Evolutionary conservation across 352 stramenopile genomes (phyloP), one percentile per base, ranked within the genome.

Genomic region (Phytophthora europaea): DNA sequence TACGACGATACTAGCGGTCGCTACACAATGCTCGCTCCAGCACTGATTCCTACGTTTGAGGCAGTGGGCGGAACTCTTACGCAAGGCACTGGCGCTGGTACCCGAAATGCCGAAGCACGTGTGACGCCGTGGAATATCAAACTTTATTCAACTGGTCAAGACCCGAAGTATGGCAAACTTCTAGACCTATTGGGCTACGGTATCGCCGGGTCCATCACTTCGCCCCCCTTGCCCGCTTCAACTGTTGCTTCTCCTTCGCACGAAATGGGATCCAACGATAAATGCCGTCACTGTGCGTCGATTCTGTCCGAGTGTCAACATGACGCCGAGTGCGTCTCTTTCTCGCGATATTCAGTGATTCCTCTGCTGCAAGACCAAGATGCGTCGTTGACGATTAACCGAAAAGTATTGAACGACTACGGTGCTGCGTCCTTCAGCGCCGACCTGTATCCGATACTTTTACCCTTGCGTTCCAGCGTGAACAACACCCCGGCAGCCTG

Each of bases 151-250:
- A 50, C 10, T 34, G 47, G 16, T 1, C 26, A 28, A 45, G 10
- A 22, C 13, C 55, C 54, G 20, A 23, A 59, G 16, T 58, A 36
- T 10, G 45, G 56, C 16, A 71, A 71, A 18, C 26, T 71, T 3
- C 18, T 71, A 8, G 64, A 71, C 50, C n/a, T 71, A 23, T 7
- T 71, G 16, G 55, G 43, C 6, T 36, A 47, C 50, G 64, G 64
- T 18, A 48, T 65, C 20, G 56, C 18, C 18, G 47, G 54, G 22
- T 13, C 26, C n/a, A 34, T 23, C 16, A 23, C 50, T 16, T 20
- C 43, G 10, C 31, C 13, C 18, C n/a, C 58, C 2, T 18, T 31
- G 10, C 43, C 48, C 6, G 31, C 45, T 31, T 22, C 55, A 36
- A 65, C 54, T 15, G 4, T 55, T 16, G 33, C 43, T 2, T 55